phyloP scores from a whole-genome alignment of 495 filamentous ascomycete genomes.

The Staphylotrichum longicolle region DNA sequence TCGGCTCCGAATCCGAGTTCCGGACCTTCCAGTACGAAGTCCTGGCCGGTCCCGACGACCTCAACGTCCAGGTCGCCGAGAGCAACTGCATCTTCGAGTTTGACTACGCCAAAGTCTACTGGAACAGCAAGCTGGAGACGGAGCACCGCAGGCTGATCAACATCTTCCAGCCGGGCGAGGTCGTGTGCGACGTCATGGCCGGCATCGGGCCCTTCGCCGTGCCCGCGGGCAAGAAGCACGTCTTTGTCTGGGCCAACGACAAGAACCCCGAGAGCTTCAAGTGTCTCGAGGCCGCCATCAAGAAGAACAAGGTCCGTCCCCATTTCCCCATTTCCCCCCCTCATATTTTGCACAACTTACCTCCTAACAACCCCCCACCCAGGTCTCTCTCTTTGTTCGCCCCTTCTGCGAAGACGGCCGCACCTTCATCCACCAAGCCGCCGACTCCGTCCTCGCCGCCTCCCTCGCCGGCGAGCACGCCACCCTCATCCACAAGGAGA shows the following conservation, averaged over 20 bases:
- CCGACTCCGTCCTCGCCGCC: conserved; percentile 58
- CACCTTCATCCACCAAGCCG: conserved; percentile 70
- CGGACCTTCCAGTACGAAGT: conserved; percentile 92
- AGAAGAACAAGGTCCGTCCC: conserved; percentile 66
- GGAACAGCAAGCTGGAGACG: conserved; percentile 86
- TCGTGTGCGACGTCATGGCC: conserved; percentile 96
- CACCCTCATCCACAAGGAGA: conserved; percentile 38
- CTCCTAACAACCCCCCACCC: neutral
- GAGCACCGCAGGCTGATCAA: conserved; percentile 81
- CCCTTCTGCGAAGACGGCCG: conserved; percentile 79
- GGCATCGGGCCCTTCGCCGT: conserved; percentile 95
- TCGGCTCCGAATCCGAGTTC: conserved; percentile 80
- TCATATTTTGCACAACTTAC: neutral
- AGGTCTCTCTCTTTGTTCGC: conserved; percentile 71
- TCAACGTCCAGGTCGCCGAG: conserved; percentile 73
- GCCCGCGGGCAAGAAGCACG: conserved; percentile 81
- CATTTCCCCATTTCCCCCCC: neutral
- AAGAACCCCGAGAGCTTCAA: conserved; percentile 85
- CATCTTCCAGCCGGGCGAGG: conserved; percentile 77
- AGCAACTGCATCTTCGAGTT: conserved; percentile 63
- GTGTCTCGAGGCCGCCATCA: conserved; percentile 65
- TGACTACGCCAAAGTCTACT: conserved; percentile 88
- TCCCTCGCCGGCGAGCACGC: conserved; percentile 48
- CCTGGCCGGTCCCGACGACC: conserved; percentile 73
- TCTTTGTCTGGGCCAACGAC: conserved; percentile 97